Conservation (phyloP, 1,284 basidiomycete species). For the Sphaerobolus stellatus region DNA sequence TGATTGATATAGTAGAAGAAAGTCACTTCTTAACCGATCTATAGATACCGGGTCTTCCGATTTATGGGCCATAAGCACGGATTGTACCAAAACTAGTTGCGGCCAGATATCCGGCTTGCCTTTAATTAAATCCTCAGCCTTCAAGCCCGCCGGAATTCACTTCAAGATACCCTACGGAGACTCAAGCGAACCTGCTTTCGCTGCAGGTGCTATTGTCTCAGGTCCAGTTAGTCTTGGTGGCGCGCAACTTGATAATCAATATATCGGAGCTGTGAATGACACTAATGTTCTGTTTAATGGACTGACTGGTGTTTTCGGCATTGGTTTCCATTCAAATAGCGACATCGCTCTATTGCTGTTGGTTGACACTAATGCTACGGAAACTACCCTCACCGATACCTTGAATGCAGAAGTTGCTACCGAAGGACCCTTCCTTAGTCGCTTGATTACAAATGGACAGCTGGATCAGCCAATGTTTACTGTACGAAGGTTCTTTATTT, state of each 20-base stretch:
- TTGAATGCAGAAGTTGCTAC: slow-evolving; percentile 8
- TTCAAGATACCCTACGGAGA: slow-evolving; percentile 54
- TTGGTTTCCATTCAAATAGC: neutral
- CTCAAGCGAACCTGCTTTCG: slow-evolving; percentile 51
- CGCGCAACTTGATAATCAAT: neutral
- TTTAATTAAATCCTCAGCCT: slow-evolving; percentile 19
- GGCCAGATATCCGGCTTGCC: slow-evolving; percentile 35
- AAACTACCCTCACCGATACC: neutral
- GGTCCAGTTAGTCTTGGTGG: neutral
- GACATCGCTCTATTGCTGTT: neutral
- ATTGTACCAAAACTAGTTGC: slow-evolving; percentile 35
- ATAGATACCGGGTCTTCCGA: slow-evolving; percentile 56
- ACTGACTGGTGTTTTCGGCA: slow-evolving; percentile 3
- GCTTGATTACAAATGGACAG: slow-evolving; percentile 34
- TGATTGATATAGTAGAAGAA: too few relatives aligned
- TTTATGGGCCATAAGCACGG: slow-evolving; percentile 50
- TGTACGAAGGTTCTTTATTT: neutral
- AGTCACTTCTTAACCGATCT: neutral
- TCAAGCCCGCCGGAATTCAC: slow-evolving; percentile 32
- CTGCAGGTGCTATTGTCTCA: slow-evolving; percentile 43
- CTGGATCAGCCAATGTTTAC: slow-evolving; percentile 35
- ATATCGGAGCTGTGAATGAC: neutral
- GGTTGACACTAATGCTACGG: neutral
- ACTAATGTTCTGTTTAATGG: slow-evolving; percentile 21
- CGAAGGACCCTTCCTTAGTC: slow-evolving; percentile 42